Conservation (phyloP, 2,329 filamentous ascomycete genomes). For the Neocucurbitaria cava region DNA sequence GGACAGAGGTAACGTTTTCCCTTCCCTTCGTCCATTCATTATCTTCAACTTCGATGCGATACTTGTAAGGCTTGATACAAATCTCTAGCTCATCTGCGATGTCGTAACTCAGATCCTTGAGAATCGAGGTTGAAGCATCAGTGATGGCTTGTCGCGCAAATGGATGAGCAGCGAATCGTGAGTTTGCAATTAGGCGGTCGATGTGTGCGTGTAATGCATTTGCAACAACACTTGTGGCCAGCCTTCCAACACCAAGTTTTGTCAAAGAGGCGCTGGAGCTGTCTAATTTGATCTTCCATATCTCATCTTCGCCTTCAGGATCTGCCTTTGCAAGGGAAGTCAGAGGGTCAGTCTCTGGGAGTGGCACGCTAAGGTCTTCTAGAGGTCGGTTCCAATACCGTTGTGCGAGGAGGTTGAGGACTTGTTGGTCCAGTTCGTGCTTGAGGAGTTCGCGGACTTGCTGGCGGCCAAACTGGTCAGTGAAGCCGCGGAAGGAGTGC, state of each 20-base stretch:
- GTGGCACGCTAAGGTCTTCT: constrained; percentile 73
- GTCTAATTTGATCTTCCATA: constrained; percentile 95
- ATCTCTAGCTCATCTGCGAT: constrained; percentile 98
- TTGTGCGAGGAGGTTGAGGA: constrained; percentile 89
- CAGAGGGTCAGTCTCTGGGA: constrained; percentile 74
- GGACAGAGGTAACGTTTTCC: constrained; percentile 77
- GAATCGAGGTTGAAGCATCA: constrained; percentile 85
- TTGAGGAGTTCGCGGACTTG: constrained; percentile 92
- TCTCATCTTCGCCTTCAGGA: constrained; percentile 72
- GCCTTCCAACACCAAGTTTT: constrained; percentile 88
- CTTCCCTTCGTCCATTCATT: constrained; percentile 86
- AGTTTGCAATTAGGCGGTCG: constrained; percentile 77
- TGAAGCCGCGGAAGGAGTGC: constrained; percentile 94
- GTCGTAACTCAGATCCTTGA: constrained; percentile 94
- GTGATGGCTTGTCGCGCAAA: constrained; percentile 93
- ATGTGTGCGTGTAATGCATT: constrained; percentile 86
- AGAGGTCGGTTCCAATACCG: constrained; percentile 98
- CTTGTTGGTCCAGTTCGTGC: constrained; percentile 89
- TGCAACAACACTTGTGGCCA: constrained; percentile 91
- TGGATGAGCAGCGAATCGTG: constrained; percentile 87
- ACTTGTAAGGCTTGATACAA: constrained; percentile 99
- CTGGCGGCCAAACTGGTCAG: constrained; percentile 84
- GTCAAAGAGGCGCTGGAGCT: constrained; percentile 89
- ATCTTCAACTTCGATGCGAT: constrained; percentile 93
- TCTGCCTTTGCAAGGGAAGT: constrained; percentile 84